Conservation (phyloP, 495 filamentous ascomycete species). For the Parmelia sp. region DNA sequence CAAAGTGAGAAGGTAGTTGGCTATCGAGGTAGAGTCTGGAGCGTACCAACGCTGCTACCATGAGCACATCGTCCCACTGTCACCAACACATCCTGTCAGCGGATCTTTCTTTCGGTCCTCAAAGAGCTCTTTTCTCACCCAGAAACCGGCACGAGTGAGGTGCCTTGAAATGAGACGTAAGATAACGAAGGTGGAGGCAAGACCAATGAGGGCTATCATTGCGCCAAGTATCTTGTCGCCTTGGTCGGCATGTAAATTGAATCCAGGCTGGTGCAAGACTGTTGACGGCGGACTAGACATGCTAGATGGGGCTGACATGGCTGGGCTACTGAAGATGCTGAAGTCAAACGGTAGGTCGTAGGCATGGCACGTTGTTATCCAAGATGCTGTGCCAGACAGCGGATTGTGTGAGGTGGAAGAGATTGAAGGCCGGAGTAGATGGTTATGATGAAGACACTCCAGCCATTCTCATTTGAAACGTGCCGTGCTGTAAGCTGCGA, state of each 20-base stretch:
- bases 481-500: too few species aligned
- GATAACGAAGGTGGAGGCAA: conserved; percentile 19
- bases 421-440: too few species aligned
- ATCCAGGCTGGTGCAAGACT: not conserved
- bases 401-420: too few species aligned
- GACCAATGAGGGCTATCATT: conserved; percentile 14
- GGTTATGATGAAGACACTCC: too few species aligned
- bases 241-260: conserved; percentile 15
- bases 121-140: conserved; percentile 1
- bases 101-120: not conserved
- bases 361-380: not conserved
- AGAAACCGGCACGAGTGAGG: conserved; percentile 15
- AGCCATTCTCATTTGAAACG: too few species aligned
- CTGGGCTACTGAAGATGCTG: not conserved
- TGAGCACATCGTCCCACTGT: conserved; percentile 21
- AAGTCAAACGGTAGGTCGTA: not conserved
- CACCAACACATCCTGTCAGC: not conserved
- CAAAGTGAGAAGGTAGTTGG: conserved; percentile 1
- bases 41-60: conserved; percentile 15
- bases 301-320: not conserved
- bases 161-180: conserved; percentile 14
- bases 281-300: not conserved
- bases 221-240: conserved; percentile 9
- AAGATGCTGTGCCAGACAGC: too few species aligned
- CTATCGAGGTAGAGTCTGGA: not conserved